Base-by-base conservation (phyloP, 768 basidiomycete genomes). In the Mycena albidolilacea region DNA sequence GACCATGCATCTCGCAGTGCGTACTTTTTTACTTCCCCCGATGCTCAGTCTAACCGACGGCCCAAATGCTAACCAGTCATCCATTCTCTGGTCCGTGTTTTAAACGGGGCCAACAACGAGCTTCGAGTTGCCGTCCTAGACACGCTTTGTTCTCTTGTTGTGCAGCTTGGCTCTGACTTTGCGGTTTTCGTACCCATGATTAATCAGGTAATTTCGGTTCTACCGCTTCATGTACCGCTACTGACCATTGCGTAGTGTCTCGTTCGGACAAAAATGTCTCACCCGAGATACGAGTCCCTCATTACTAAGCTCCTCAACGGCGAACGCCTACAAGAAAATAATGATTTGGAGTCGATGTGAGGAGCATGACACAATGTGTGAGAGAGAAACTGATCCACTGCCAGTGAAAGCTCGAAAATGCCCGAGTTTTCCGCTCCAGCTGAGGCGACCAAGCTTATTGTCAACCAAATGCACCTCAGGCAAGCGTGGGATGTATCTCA, bases 121-220 rank as follows among this genome's bases (percentile, higher is more conserved):
- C 84, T 99, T 59, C 88, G 95, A 23, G 89, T 89, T 81, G 90
- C 94, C 1, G 95, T 97, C 9, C 93, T 99, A 91, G 97, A 98
- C 72, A 95, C 97, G 0, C 84, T 99, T 2, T 98, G 96, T 80
- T 94, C 97, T 0, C 86, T 99, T 50, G 92, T 98, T 48, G 87
- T 96, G 46, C 98, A 99, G 78, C 90, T 99, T 64, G 97, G 97
- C 1, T 92, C 97, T 0, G 97, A 99, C 80, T 99, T 97, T 76
- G 97, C 98, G 5, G 96, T 99, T 55, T 99, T 99, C 77, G 95
- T 99, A 44, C 97, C 98, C 0, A 97, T 97, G 76, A 95, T 99
- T 75, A 96, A 96, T 81, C 98, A 99, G 88, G 97, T 95, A 75
- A 61, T 85, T 75, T 23, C 66, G 30, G 60, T 39, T 63, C 7